Evolutionary conservation across 108 stramenopile genomes (phyloP), one percentile per base, ranked within the genome.

Genomic region (Skeletonema grethae): DNA sequence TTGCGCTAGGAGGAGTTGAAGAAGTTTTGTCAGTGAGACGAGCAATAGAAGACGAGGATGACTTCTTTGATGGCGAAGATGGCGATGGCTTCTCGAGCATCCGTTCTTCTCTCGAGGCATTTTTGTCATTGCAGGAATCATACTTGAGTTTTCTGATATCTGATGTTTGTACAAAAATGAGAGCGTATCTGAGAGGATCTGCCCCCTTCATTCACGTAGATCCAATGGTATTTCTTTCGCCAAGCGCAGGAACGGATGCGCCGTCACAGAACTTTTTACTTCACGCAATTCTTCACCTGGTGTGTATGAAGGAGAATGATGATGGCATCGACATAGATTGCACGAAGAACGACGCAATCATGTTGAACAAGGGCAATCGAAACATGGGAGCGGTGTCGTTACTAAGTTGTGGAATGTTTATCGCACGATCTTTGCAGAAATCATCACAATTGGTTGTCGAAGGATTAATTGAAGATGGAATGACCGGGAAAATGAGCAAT

Each of bases 161-260:
- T 22, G 76, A 83, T 39, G 84, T 92, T 29, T 92, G 91, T 63
- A 78, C 94, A 8, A 70, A 90, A n/a, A 92, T 95, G 94, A 84
- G 94, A 39, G 94, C 84, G 1, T 95, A 91, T 61, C 75, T 95
- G 22, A 70, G 88, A 8, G 84, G 84, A 38, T 82, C 86, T 15
- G 79, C 88, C 34, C 88, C 90, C 4, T 90, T 80, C 65, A n/a
- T 85, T 22, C 35, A 34, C 11, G 28, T 77, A 2, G 70, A 76
- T 22, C 76, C 75, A 13, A 12, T 25, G 79, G 77, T 73, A 16
- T 88, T 67, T 79, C 86, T 61, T 30, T 81, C 36, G 43, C 45
- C 22, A 25, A 77, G n/a, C 63, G 74, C 28, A 58, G 39, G 57
- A 5, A 24, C 25, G 22, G 70, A 65, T 31, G 59, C 55, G 22